Percentiles rank a stretch among this genome's conserved stretches.
Conservation (phyloP, 1,139 yeast genomes). For the Sugiyamaella grinbergsii region DNA sequence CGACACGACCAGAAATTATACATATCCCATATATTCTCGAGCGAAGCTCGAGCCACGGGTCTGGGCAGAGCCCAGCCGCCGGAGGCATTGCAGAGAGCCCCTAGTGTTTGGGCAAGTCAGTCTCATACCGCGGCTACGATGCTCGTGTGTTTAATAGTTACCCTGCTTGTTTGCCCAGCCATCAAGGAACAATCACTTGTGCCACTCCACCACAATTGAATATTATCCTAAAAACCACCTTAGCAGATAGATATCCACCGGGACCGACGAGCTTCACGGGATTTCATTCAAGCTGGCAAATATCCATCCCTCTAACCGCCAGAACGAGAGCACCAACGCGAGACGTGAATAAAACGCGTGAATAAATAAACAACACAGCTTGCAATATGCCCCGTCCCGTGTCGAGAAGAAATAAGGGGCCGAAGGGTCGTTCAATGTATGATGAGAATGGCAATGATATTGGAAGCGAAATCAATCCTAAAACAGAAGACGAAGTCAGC, state of each 20-base stretch:
- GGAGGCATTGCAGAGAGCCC: no score
- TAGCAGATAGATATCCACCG: background rate
- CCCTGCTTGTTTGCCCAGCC: background rate
- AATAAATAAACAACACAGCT: background rate
- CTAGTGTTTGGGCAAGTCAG: no score
- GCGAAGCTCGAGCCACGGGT: no score
- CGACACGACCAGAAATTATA: no score
- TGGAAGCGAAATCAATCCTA: no score
- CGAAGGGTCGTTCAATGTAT: background rate
- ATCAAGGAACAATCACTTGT: no score
- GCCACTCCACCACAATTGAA: conserved; percentile 9
- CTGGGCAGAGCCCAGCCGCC: no score
- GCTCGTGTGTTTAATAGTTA: no score
- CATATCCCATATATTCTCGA: no score
- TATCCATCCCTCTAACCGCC: conserved; percentile 21
- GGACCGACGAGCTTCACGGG: background rate
- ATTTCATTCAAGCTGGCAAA: background rate
- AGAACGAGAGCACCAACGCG: conserved; percentile 11
- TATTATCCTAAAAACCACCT: conserved; percentile 17
- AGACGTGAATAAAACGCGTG: conserved; percentile 4
- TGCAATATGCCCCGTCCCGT: conserved; percentile 5
- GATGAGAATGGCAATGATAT: background rate
- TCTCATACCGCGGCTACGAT: no score
- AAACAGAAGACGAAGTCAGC: no score
- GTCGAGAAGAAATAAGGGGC: conserved; percentile 1